Evolutionary conservation across 371 early-diverging fungal genomes (phyloP).

Genomic region (Syncephalastrum monosporum): DNA sequence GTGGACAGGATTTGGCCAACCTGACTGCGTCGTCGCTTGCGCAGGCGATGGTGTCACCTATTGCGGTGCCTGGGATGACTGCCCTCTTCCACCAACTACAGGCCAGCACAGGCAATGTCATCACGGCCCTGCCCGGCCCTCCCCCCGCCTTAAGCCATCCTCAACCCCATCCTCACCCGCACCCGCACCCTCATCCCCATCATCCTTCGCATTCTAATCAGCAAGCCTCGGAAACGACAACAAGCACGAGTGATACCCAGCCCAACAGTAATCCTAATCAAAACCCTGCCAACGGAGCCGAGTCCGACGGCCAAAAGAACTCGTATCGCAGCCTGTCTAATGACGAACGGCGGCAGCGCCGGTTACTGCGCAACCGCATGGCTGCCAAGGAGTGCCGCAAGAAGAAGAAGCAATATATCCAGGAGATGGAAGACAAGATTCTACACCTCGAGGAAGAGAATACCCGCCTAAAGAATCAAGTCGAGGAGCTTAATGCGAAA

Average conservation of each 20-base stretch:
- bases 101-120: conserved; percentile 31
- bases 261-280: conserved; percentile 2
- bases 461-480: conserved; percentile 54
- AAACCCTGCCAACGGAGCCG: conserved; percentile 13
- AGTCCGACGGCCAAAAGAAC: conserved; percentile 18
- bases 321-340: conserved; percentile 46
- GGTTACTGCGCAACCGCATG: conserved; percentile 71
- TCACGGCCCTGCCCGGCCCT: conserved; percentile 48
- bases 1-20: conserved; percentile 44
- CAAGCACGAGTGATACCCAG: background rate
- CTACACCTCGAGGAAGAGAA: conserved; percentile 67
- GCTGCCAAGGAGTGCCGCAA: conserved; percentile 85
- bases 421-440: conserved; percentile 70
- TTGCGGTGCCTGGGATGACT: conserved; percentile 39
- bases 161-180: background rate
- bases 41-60: conserved; percentile 53
- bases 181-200: conserved; percentile 16
- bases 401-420: conserved; percentile 79
- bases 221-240: conserved; percentile 1
- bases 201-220: conserved; percentile 3
- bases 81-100: conserved; percentile 38
- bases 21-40: conserved; percentile 48
- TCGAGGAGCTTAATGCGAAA: conserved; percentile 67
- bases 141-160: conserved; percentile 20
- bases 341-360: conserved; percentile 76